phyloP scores from a whole-genome alignment of 345 rosid genomes.

The Laguncularia racemosa region DNA sequence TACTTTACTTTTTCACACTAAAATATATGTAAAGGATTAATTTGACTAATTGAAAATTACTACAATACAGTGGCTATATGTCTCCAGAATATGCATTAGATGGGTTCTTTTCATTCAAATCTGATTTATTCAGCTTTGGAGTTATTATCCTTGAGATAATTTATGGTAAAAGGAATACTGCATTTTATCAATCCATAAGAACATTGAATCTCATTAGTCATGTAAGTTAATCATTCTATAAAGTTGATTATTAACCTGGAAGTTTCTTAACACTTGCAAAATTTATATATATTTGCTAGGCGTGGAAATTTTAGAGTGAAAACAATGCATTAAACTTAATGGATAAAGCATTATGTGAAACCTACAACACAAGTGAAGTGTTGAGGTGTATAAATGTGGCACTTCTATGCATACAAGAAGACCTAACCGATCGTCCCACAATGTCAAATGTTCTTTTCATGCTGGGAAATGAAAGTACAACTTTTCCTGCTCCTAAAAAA shows the following conservation, averaged over 20 bases:
- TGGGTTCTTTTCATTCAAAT: conserved; percentile 78
- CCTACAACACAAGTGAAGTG: conserved; percentile 6
- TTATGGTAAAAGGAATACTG: conserved; percentile 43
- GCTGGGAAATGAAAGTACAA: conserved; percentile 14
- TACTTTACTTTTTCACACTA: not conserved
- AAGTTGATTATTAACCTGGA: not conserved
- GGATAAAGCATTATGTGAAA: not conserved
- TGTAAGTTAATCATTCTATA: not conserved
- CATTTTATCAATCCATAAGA: too few species aligned
- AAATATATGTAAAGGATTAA: too few species aligned
- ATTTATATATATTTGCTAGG: not conserved
- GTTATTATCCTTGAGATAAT: conserved; percentile 66
- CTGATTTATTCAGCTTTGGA: conserved; percentile 81
- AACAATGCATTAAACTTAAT: not conserved
- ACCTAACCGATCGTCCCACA: conserved; percentile 22
- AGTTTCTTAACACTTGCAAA: not conserved
- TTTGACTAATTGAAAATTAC: not conserved
- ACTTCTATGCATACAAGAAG: conserved; percentile 29
- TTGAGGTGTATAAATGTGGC: conserved; percentile 17
- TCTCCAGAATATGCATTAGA: conserved; percentile 80
- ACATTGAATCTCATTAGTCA: not conserved
- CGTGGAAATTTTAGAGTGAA: conserved; percentile 1
- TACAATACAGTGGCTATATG: conserved; percentile 69
- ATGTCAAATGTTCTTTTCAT: conserved; percentile 17
- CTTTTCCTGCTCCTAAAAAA: conserved; percentile 20